Conservation (phyloP, 306 rosid species). For the Gynostemma pentaphyllum region DNA sequence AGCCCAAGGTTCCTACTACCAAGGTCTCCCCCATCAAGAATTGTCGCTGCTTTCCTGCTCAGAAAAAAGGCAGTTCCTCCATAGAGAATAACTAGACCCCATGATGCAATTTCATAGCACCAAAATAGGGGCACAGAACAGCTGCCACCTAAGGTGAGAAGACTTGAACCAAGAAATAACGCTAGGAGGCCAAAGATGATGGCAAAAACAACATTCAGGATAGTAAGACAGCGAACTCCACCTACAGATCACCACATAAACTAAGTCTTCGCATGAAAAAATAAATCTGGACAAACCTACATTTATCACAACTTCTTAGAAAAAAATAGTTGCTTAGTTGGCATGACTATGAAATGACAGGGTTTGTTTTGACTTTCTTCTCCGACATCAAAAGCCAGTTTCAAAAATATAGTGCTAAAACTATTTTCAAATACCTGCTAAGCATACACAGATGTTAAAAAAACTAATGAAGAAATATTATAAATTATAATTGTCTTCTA, state of each 20-base stretch:
- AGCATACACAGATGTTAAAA: too few relatives aligned
- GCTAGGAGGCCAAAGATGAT: conserved; percentile 77
- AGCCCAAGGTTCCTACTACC: conserved; percentile 60
- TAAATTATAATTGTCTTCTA: too few relatives aligned
- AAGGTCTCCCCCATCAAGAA: conserved; percentile 61
- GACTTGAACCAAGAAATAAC: conserved; percentile 89
- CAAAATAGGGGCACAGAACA: conserved; percentile 83
- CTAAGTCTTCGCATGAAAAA: not conserved
- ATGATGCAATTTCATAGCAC: conserved; percentile 76
- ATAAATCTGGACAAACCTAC: not conserved
- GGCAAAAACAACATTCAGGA: conserved; percentile 68
- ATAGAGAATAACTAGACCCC: conserved; percentile 72
- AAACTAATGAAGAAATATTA: too few relatives aligned
- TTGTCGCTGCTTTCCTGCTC: conserved; percentile 57
- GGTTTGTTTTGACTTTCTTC: not conserved
- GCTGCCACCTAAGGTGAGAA: conserved; percentile 70
- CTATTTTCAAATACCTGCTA: too few relatives aligned
- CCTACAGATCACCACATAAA: conserved; percentile 37
- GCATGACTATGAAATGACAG: not conserved
- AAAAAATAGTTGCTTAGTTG: not conserved
- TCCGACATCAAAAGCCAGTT: not conserved
- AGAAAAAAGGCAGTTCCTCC: conserved; percentile 82
- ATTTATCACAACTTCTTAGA: not conserved
- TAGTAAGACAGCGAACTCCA: conserved; percentile 83
- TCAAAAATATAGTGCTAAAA: not conserved